Evolutionary conservation across 768 basidiomycete species (phyloP), one percentile per base, ranked within the genome.

Genomic region (Lentinus tigrinus): DNA sequence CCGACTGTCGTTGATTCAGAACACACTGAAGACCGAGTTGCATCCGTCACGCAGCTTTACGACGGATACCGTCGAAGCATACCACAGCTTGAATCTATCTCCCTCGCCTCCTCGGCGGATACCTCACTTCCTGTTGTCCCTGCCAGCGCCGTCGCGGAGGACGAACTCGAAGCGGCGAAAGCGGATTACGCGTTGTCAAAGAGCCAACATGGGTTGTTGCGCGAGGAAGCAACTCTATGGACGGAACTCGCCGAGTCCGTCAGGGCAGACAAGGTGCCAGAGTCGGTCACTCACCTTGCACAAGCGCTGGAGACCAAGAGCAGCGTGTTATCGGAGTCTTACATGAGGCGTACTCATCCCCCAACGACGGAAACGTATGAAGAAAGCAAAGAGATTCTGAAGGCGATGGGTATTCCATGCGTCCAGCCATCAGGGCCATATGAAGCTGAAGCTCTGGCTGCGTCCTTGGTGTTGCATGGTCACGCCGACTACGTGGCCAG

Each of bases 401-500:
- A 70, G 23, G 86, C 89, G 0, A 89, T 95, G 88, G 93, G 93
- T n/a, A 78, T 95, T 2, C 87, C 88, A 0, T 89, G 86, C 64
- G 69, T 95, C 28, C 83, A 90, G 17, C 75, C 87, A 9, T 75
- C 76, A 0, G 87, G 86, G 0, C 81, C 87, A 0, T 85, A 81
- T 56, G 95, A 97, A 69, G 95, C 89, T 1, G 95, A 97, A 71
- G 93, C 90, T 0, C 73, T 96, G 34, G 94, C 93, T 0, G 83
- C 90, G 5, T 81, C 88, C 8, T 77, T 96, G 38, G 93, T 91
- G 11, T 65, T 85, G 16, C 75, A 81, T 27, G 94, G 95, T 2
- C 67, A 79, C 44, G 94, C 91, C 0, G 93, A 97, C 72, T 94
- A 83, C 67, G 95, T 96, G 19, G 91, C 84, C 4, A 95, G 90